Evolutionary conservation across 768 basidiomycete genomes (phyloP).

Genomic region (Neoboletus brunneissimus): DNA sequence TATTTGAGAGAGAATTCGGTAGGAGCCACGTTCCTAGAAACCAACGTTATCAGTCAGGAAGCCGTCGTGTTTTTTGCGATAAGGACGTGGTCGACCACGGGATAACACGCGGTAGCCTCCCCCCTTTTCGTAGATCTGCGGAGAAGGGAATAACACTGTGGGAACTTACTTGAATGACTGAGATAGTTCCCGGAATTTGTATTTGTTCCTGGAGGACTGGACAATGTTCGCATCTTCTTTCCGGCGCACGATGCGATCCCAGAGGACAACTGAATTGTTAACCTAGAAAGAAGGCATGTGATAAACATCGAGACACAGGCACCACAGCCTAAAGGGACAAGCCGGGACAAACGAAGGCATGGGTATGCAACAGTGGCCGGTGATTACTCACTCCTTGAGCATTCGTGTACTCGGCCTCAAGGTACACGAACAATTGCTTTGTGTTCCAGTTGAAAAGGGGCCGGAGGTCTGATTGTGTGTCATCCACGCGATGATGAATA

Average conservation of each 20-base stretch:
- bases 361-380: neutral
- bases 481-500: neutral
- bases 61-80: constrained; percentile 6
- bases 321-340: constrained; percentile 22
- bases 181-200: constrained; percentile 74
- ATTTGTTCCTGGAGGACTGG: constrained; percentile 66
- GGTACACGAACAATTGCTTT: constrained; percentile 88
- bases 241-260: constrained; percentile 88
- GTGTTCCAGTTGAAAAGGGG: constrained; percentile 95
- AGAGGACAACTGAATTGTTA: constrained; percentile 79
- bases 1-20: constrained; percentile 78
- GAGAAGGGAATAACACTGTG: neutral
- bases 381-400: constrained; percentile 59
- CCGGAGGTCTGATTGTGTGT: constrained; percentile 55
- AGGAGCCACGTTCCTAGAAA: constrained; percentile 56
- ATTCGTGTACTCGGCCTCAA: constrained; percentile 81
- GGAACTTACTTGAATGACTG: constrained; percentile 68
- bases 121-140: constrained; percentile 1
- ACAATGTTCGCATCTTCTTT: constrained; percentile 67
- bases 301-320: constrained; percentile 7
- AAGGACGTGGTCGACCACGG: constrained; percentile 14
- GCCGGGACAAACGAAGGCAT: constrained; percentile 7
- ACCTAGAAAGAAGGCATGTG: constrained; percentile 39
- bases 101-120: constrained; percentile 20
- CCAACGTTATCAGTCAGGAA: constrained; percentile 18